A percentile compares a stretch with the other conserved stretches of the same genome.
Evolutionary conservation across 139 green algal genomes (phyloP).

Genomic region (Chlamydomonas sp.): DNA sequence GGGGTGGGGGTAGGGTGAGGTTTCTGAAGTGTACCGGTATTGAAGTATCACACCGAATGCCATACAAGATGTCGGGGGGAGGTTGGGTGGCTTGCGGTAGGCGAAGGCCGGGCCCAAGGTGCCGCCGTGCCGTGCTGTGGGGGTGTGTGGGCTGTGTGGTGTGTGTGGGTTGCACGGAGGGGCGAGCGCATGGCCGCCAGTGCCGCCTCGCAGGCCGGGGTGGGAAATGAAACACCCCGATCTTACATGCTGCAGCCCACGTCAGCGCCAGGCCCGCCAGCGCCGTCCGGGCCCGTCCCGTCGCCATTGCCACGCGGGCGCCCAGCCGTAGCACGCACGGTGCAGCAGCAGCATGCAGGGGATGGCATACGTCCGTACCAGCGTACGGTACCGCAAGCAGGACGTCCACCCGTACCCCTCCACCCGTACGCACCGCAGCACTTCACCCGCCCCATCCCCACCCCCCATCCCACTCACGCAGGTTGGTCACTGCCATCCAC

Average conservation of each 20-base stretch:
- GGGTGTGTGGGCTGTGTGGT: neutral
- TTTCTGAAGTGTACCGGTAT: too few species aligned
- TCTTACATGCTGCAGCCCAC: too few species aligned
- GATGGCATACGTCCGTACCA: neutral
- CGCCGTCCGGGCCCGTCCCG: neutral
- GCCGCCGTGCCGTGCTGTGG: neutral
- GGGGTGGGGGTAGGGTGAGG: neutral
- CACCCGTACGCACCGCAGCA: neutral
- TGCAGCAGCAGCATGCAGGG: neutral
- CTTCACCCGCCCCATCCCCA: neutral
- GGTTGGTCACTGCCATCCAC: conserved; percentile 31
- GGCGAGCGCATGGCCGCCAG: neutral
- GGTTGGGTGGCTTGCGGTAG: too few species aligned
- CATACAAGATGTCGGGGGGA: neutral
- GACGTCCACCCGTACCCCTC: too few species aligned
- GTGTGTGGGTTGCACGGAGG: neutral
- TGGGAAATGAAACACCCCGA: too few species aligned
- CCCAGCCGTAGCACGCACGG: neutral
- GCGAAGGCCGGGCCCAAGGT: neutral
- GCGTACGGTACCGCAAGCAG: too few species aligned
- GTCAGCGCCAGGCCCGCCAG: too few species aligned
- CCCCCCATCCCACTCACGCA: conserved; percentile 14
- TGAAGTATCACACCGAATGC: too few species aligned
- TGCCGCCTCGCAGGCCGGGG: too few species aligned
- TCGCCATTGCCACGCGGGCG: neutral